Evolutionary conservation across 768 basidiomycete species (phyloP), one percentile per base, ranked within the genome.

Genomic region (Collybia mongolica): DNA sequence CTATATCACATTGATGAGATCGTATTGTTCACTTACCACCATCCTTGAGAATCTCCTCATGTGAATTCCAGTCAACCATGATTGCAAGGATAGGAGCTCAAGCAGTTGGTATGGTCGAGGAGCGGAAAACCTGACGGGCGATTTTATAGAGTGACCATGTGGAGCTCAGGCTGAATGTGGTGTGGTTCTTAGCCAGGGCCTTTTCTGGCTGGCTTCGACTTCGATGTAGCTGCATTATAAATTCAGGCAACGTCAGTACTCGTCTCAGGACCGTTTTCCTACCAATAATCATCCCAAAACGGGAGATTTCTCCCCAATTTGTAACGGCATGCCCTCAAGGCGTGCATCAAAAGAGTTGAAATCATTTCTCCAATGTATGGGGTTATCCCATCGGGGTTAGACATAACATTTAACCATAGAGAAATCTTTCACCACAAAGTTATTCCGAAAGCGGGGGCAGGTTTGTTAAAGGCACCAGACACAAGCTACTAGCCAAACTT

Each of bases 11-110:
- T 0, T 5, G 1, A 40, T 5, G 5, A 41, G 8, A 35, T n/a
- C 11, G 20, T 9, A 23, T 24, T 23, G 29, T 5, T 55, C 68
- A 39, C 60, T n/a, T 59, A 83, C 83, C 64, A 36, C 61, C 71
- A 65, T 85, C 78, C 44, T 69, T 72, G 44, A 55, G 55, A 32
- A 84, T 58, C 63, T 81, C 80, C 2, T 60, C 63, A 24, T 59
- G 58, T 9, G 82, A 81, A 49, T 69, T 68, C 83, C 83, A 85
- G 60, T 83, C 69, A 53, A 79, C 77, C 83, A 85, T 84, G 36
- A 48, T 65, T 58, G 42, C 36, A 37, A 42, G 47, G 52, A 46
- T 58, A 46, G 55, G 42, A 47, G 55, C 39, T 28, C 35, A 40
- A 52, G 46, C 35, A 46, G 52, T 45, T 54, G 41, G 44, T 41